Evolutionary conservation across 1,139 yeast species (phyloP).

Genomic region (Saccharomyces hybrid): DNA sequence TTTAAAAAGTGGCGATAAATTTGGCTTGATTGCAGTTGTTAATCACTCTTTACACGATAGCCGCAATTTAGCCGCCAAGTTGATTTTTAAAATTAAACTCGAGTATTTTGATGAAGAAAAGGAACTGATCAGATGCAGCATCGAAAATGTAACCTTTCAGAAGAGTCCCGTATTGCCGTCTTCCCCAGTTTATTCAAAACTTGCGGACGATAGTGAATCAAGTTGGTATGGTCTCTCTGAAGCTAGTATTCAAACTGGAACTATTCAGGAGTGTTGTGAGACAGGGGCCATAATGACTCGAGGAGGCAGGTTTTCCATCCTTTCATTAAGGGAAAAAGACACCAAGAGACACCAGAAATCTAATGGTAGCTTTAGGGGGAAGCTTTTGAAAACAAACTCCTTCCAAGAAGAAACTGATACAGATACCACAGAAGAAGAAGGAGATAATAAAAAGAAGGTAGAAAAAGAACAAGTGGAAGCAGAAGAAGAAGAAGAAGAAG

Average conservation of each 20-base stretch:
- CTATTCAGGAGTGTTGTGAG: neutral
- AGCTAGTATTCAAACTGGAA: neutral
- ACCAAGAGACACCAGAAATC: neutral
- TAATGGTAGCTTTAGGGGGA: neutral
- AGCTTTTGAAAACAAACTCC: neutral
- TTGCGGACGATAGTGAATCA: neutral
- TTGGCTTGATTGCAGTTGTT: constrained; percentile 14
- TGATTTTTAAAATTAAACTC: constrained; percentile 6
- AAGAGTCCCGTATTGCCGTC: neutral
- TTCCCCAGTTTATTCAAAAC: neutral
- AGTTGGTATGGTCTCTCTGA: neutral
- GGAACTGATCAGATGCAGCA: neutral
- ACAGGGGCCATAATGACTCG: neutral
- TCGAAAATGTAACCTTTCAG: neutral
- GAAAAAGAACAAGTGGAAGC: neutral
- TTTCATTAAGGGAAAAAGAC: neutral
- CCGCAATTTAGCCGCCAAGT: constrained; percentile 12
- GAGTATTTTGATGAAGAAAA: neutral
- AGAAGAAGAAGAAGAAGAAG: neutral
- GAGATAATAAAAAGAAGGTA: neutral
- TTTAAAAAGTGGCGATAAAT: constrained; percentile 20
- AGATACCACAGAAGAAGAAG: neutral
- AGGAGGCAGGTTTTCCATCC: neutral
- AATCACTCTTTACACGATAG: constrained; percentile 6
- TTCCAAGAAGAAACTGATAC: neutral